A percentile compares a stretch with the other conserved stretches of the same genome.
Evolutionary conservation across 805 yeast species (phyloP).

Genomic region (Cyberlindnera saturnus): DNA sequence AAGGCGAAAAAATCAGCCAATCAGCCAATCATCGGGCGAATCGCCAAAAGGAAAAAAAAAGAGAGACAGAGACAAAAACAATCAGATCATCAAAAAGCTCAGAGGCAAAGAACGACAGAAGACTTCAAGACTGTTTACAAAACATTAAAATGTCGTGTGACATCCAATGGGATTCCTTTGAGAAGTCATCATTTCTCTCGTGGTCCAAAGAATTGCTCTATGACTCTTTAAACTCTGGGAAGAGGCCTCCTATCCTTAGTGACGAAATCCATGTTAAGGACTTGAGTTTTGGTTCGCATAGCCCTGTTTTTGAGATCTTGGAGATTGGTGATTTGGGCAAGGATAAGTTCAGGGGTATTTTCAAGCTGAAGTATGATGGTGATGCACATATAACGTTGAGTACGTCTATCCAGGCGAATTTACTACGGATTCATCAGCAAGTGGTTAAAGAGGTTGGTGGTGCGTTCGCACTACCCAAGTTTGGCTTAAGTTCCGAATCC

Average conservation of each 20-base stretch:
- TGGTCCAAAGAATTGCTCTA: conserved; percentile 64
- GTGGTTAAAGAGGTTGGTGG: conserved; percentile 25
- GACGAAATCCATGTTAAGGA: conserved; percentile 64
- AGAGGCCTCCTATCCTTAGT: conserved; percentile 63
- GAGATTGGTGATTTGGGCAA: conserved; percentile 78
- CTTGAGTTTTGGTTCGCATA: conserved; percentile 63
- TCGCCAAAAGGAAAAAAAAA: neutral
- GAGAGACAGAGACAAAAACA: neutral
- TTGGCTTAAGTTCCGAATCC: conserved; percentile 57
- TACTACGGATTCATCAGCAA: conserved; percentile 56
- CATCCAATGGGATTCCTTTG: conserved; percentile 71
- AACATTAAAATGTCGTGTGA: conserved; percentile 58
- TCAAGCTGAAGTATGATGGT: conserved; percentile 70
- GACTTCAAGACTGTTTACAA: neutral
- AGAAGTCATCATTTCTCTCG: conserved; percentile 52
- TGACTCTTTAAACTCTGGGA: conserved; percentile 69
- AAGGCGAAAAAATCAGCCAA: too few species aligned
- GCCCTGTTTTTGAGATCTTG: conserved; percentile 71
- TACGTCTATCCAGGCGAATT: conserved; percentile 81
- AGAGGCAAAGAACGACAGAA: neutral
- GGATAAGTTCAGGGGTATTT: conserved; percentile 76
- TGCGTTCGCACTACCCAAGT: conserved; percentile 59
- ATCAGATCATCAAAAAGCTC: neutral
- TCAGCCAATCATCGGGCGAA: too few species aligned
- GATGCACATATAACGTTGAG: conserved; percentile 70